Conservation (phyloP, 352 stramenopile genomes). For the Pythium rhizo-oryzae region DNA sequence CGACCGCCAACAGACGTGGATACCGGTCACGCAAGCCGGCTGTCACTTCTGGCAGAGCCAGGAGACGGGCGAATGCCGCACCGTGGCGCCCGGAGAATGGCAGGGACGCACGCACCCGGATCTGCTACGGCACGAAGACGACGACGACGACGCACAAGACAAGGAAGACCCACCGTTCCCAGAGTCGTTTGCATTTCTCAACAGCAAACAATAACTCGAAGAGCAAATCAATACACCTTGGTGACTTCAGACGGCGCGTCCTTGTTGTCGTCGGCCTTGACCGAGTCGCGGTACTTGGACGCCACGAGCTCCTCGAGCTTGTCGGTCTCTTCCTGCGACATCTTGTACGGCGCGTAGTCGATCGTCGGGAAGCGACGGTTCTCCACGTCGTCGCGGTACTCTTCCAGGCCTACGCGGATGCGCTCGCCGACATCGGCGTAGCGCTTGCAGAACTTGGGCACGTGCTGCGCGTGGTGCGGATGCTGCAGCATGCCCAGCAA, state of each 20-base stretch:
- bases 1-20: constrained; percentile 51
- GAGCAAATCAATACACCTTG: constrained; percentile 71
- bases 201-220: constrained; percentile 16
- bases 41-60: constrained; percentile 80
- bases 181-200: constrained; percentile 73
- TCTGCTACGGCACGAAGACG: background rate
- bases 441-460: constrained; percentile 99
- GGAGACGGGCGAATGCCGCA: constrained; percentile 65
- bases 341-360: constrained; percentile 96
- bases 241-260: constrained; percentile 60
- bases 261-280: constrained; percentile 29
- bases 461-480: constrained; percentile 94
- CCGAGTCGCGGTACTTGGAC: constrained; percentile 48
- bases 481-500: constrained; percentile 98
- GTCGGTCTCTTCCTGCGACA: constrained; percentile 76
- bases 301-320: constrained; percentile 71
- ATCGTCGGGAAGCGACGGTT: constrained; percentile 93
- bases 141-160: constrained; percentile 18
- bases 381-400: constrained; percentile 98
- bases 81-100: constrained; percentile 24
- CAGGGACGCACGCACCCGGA: constrained; percentile 22
- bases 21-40: constrained; percentile 63
- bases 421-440: constrained; percentile 96
- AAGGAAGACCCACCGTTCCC: constrained; percentile 51
- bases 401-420: constrained; percentile 93